These are phyloP conservation scores for Penicillium palitans DNA, from an alignment of 2,329 filamentous ascomycete species.

Conservation along the genomic window DNA sequence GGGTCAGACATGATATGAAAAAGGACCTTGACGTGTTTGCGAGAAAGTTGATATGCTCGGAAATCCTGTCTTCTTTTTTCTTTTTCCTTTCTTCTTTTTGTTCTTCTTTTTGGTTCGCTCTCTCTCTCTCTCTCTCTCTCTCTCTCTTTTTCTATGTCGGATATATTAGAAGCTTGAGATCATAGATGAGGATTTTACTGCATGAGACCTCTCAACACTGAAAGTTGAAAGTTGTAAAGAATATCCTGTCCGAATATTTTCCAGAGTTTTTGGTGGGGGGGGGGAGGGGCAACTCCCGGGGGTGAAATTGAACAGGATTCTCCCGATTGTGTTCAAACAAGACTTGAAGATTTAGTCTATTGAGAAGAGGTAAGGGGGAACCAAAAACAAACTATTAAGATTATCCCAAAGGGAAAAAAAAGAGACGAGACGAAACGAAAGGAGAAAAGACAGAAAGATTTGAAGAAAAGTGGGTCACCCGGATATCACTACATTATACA, in stretches of 20 bases:
- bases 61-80: not conserved
- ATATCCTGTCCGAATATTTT: not conserved
- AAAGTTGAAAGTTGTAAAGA: not conserved
- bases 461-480: conserved; percentile 2
- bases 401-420: not conserved
- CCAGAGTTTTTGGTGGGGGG: conserved; percentile 5
- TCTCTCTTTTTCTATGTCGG: not conserved
- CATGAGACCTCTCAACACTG: not conserved
- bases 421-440: not conserved
- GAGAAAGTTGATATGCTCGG: not conserved
- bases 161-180: not conserved
- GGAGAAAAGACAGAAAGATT: not conserved
- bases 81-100: no score
- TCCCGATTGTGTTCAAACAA: not conserved
- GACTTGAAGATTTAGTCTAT: not conserved
- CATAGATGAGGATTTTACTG: not conserved
- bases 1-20: conserved; percentile 37
- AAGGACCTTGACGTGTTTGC: not conserved
- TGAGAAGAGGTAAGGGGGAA: not conserved
- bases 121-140: not conserved
- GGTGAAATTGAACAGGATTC: not conserved
- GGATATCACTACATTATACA: not conserved
- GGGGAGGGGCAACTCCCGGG: conserved; percentile 6
- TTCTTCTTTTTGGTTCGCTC: not conserved
- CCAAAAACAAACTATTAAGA: not conserved